Evolutionary conservation across 2,329 filamentous ascomycete genomes (phyloP), one percentile per base, ranked within the genome.

Genomic region (Aspergillus fumigatiaffinis): DNA sequence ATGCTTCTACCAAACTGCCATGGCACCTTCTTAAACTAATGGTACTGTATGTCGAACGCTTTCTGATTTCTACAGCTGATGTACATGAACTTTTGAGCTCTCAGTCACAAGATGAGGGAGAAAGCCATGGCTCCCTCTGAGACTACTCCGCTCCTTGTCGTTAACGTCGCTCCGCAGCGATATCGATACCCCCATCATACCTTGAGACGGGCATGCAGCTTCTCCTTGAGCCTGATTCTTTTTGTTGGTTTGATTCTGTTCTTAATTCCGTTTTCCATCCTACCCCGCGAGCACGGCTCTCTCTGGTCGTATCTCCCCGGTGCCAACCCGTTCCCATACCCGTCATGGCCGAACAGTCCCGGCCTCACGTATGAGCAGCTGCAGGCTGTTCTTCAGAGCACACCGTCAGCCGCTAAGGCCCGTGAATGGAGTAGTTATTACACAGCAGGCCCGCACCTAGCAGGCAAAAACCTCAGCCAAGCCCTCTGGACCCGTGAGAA

Each of bases 381-480:
- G 49, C 79, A 83, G 64, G 70, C 79, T 23, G 78, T 86, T 44
- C 71, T 87, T 28, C 71, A 79, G 4, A 73, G 76, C 14, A 85
- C 82, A 1, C 84, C 85, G 0, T 77, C 79, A 47, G 77, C 80
- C 41, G 74, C 77, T 17, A 83, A 83, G 60, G 83, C 83, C 8
- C 80, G 83, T 61, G 85, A 91, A 74, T 92, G 89, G 89, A 90
- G 86, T 72, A 79, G 79, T 60, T 93, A 92, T 71, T 93, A 93
- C 67, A 90, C 90, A 0, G 78, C 87, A 0, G 90, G 90, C 0
- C 82, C 87, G 20, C 90, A 93, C 74, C 75, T 93, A 51, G 89
- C 88, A 0, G 90, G 90, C 21, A 86, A 88, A 76, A 94, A 93
- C 70, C 80, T 87, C 59, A 91, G 87, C 51, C 88, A 91, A 76